These are phyloP conservation scores for Cydonia oblonga DNA, from an alignment of 331 rosid species.

Conservation along the genomic window DNA sequence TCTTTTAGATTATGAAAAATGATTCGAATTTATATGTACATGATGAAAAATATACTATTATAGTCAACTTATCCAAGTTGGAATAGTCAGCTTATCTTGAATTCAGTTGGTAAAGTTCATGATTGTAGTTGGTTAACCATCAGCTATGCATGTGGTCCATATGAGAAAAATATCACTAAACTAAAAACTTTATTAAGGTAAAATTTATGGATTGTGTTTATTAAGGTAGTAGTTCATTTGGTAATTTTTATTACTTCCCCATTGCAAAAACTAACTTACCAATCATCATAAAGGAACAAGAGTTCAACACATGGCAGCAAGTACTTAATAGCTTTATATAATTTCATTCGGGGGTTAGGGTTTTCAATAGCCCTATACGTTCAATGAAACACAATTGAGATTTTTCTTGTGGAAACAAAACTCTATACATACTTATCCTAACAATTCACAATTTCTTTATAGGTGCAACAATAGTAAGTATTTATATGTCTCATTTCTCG, in stretches of 20 bases:
- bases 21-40: no score
- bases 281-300: background rate
- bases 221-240: background rate
- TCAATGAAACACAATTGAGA: background rate
- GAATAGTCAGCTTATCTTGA: no score
- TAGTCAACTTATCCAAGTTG: no score
- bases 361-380: background rate
- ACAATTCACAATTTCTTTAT: background rate
- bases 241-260: background rate
- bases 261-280: background rate
- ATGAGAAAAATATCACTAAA: background rate
- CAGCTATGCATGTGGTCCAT: no score
- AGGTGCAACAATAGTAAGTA: background rate
- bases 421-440: background rate
- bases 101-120: fast-evolving
- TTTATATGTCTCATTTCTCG: background rate
- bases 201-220: no score
- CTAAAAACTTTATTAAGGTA: background rate
- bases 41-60: no score
- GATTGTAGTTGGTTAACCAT: no score
- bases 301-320: background rate
- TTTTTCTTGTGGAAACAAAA: background rate
- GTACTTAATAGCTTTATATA: background rate
- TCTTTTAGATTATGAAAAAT: no score
- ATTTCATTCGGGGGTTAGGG: background rate